A percentile compares a stretch with the other conserved stretches of the same genome.
Evolutionary conservation across 2,329 filamentous ascomycete genomes (phyloP).

Genomic region (Cordyceps javanica): DNA sequence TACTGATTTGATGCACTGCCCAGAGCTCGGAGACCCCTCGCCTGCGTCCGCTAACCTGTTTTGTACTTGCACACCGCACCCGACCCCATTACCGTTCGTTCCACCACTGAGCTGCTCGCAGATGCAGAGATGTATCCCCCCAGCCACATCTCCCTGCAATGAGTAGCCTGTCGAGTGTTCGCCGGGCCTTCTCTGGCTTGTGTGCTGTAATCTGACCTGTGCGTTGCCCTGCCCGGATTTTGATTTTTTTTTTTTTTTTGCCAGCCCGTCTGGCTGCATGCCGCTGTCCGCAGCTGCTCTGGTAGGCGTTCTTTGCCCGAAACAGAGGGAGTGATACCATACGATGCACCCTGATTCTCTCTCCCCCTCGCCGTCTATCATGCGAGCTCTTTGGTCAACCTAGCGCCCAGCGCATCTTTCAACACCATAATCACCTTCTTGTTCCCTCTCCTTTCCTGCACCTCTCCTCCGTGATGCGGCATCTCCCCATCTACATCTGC

Average conservation of each 20-base stretch:
- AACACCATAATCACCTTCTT: too few species aligned
- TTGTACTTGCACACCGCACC: constrained; percentile 11
- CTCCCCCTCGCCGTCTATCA: neutral
- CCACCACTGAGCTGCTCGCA: neutral
- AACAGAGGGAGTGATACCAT: constrained; percentile 4
- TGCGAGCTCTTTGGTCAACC: neutral
- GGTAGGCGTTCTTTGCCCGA: neutral
- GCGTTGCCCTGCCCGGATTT: too few species aligned
- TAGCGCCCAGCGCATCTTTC: neutral
- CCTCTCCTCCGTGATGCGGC: too few species aligned
- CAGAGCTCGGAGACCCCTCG: neutral
- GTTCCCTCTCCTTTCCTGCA: neutral
- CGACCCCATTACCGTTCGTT: neutral
- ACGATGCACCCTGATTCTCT: neutral
- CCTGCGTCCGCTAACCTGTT: constrained; percentile 7
- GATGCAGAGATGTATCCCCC: neutral
- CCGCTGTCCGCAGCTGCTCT: neutral
- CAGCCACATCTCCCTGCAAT: neutral
- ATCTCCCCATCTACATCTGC: neutral
- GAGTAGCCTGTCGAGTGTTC: neutral
- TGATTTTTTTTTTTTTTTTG: too few species aligned
- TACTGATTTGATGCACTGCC: neutral
- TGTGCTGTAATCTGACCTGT: neutral
- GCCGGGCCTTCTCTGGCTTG: neutral
- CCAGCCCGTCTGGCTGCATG: neutral